Evolutionary conservation across 306 rosid genomes (phyloP).

Genomic region (Argentina anserina): DNA sequence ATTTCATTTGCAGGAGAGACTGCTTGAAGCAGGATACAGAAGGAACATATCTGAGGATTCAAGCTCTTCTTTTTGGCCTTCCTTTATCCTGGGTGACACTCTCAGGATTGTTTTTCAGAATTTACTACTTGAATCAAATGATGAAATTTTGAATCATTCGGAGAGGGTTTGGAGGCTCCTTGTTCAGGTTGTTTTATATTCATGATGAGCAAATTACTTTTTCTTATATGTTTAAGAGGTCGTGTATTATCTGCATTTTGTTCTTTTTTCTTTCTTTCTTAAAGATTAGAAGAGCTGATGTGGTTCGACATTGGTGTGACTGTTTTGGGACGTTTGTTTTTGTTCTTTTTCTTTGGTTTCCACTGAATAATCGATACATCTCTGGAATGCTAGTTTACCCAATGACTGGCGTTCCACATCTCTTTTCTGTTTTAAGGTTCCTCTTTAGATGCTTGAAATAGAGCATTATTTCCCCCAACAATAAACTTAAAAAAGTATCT

Average conservation of each 20-base stretch:
- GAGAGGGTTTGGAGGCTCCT: constrained; percentile 98
- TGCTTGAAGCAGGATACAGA: constrained; percentile 90
- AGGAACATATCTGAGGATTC: constrained; percentile 50
- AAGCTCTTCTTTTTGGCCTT: constrained; percentile 79
- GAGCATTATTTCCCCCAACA: background rate
- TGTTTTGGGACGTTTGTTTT: too few species aligned
- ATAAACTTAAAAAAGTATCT: too few species aligned
- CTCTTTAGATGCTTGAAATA: background rate
- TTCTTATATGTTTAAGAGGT: too few species aligned
- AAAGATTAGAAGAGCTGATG: background rate
- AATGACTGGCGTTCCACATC: background rate
- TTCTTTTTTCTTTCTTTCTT: too few species aligned
- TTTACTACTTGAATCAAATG: constrained; percentile 85
- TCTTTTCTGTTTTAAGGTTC: background rate
- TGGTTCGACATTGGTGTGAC: background rate
- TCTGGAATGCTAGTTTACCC: background rate
- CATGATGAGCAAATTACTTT: background rate
- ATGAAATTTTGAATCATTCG: constrained; percentile 77
- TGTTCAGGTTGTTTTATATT: constrained; percentile 54
- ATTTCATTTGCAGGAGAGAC: constrained; percentile 70
- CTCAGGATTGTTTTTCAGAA: constrained; percentile 92
- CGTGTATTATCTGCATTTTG: background rate
- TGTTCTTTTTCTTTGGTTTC: background rate
- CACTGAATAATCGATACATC: too few species aligned
- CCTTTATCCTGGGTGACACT: constrained; percentile 82